Evolutionary conservation across 495 filamentous ascomycete species (phyloP).

Genomic region (Rusavskia elegans): DNA sequence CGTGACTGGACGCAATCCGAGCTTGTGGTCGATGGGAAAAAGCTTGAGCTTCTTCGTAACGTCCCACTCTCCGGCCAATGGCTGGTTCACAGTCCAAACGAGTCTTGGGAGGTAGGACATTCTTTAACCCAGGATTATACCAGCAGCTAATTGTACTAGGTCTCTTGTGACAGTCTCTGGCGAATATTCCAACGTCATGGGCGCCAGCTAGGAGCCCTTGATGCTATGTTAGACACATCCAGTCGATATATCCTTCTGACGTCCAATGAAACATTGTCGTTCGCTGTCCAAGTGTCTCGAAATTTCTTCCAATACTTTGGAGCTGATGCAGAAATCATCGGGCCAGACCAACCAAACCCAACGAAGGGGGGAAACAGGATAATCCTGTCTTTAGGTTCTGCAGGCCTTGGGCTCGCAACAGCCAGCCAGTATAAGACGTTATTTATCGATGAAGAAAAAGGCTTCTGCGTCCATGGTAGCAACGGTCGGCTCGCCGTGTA

Average conservation of each 20-base stretch:
- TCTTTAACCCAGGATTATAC: background rate
- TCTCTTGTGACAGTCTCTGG: slow-evolving; percentile 9
- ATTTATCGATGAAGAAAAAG: background rate
- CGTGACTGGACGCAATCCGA: background rate
- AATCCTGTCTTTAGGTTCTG: slow-evolving; percentile 13
- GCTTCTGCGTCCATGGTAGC: slow-evolving; percentile 12
- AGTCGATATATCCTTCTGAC: slow-evolving; percentile 29
- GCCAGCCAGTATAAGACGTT: background rate
- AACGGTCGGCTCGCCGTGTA: slow-evolving; percentile 10
- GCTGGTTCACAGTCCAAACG: slow-evolving; percentile 7
- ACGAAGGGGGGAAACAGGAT: slow-evolving; percentile 19
- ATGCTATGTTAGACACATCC: slow-evolving; percentile 31
- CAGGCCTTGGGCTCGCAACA: slow-evolving; percentile 2
- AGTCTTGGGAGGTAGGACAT: slow-evolving; percentile 1
- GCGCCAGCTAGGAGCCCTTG: slow-evolving; percentile 32
- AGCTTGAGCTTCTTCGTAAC: background rate
- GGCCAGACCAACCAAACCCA: background rate
- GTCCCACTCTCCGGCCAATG: background rate
- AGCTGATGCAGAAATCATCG: slow-evolving; percentile 33
- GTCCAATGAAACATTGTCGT: slow-evolving; percentile 11
- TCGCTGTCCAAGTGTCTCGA: slow-evolving; percentile 39
- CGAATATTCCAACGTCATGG: slow-evolving; percentile 20
- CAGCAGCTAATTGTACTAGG: background rate
- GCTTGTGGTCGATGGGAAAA: slow-evolving; percentile 5
- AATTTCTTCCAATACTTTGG: slow-evolving; percentile 44